A percentile compares a stretch with the other conserved stretches of the same genome.
phyloP scores from a whole-genome alignment of 352 stramenopile species.

The Phytophthora aleatoria region DNA sequence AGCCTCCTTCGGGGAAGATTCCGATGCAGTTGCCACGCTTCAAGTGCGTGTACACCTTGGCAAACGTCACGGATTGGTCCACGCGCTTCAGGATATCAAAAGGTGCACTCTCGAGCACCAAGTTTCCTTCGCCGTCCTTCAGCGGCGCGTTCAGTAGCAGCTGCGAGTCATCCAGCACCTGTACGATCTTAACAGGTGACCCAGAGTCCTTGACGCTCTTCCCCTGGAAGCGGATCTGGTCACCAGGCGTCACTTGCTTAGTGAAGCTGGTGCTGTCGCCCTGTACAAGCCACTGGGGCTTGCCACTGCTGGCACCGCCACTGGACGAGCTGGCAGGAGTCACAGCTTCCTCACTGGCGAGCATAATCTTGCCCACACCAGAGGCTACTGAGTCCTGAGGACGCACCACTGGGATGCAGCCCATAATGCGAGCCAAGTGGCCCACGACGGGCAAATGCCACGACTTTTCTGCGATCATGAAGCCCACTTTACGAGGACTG shows the following conservation, averaged over 20 bases:
- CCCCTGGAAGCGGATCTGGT: slow-evolving; percentile 81
- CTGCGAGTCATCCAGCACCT: slow-evolving; percentile 88
- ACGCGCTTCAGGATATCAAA: slow-evolving; percentile 94
- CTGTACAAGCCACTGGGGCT: slow-evolving; percentile 47
- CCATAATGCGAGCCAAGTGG: slow-evolving; percentile 94
- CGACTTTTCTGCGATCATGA: slow-evolving; percentile 97
- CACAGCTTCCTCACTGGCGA: slow-evolving; percentile 41
- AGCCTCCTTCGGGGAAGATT: slow-evolving; percentile 98
- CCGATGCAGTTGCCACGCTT: slow-evolving; percentile 91
- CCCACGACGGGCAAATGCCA: slow-evolving; percentile 95
- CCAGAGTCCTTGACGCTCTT: slow-evolving; percentile 83
- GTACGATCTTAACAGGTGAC: slow-evolving; percentile 82
- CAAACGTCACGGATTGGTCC: slow-evolving; percentile 92
- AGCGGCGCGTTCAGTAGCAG: slow-evolving; percentile 63
- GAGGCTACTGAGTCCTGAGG: slow-evolving; percentile 92
- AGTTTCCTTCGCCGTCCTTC: slow-evolving; percentile 38
- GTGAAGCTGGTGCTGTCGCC: slow-evolving; percentile 79
- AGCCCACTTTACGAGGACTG: slow-evolving; percentile 93
- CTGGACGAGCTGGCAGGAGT: slow-evolving; percentile 32
- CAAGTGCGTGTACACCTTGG: slow-evolving; percentile 91
- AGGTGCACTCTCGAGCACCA: slow-evolving; percentile 41
- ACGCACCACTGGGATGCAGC: slow-evolving; percentile 96
- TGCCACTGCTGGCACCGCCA: slow-evolving; percentile 27
- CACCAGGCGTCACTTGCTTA: slow-evolving; percentile 73
- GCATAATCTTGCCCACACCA: slow-evolving; percentile 72